Conservation (phyloP, 2,329 filamentous ascomycete genomes). For the Apiospora kogelbergensis region DNA sequence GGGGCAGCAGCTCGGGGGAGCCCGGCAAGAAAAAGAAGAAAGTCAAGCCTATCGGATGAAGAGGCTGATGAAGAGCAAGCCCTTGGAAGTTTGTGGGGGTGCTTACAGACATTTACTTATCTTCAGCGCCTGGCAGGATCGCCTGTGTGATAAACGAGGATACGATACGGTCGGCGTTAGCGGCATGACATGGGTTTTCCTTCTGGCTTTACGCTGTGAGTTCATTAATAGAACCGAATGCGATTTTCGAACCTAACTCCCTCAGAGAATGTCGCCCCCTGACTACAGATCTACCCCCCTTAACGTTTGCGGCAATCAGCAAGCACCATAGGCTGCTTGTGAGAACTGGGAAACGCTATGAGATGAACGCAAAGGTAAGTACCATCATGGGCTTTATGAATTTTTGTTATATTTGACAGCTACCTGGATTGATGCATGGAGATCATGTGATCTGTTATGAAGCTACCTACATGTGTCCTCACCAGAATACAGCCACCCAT, state of each 20-base stretch:
- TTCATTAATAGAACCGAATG: constrained; percentile 24
- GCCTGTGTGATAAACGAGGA: constrained; percentile 9
- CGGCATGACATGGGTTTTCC: not conserved
- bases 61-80: not conserved
- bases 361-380: not conserved
- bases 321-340: not conserved
- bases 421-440: not conserved
- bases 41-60: constrained; percentile 61
- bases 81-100: constrained; percentile 4
- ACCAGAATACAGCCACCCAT: not conserved
- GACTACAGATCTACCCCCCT: not conserved
- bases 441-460: not conserved
- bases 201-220: constrained; percentile 23
- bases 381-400: not conserved
- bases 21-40: constrained; percentile 68
- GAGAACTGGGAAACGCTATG: not conserved
- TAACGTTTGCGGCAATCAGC: not conserved
- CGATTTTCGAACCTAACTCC: constrained; percentile 34
- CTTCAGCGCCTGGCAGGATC: not conserved
- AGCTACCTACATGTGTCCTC: not conserved
- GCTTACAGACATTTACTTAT: constrained; percentile 9
- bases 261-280: constrained; percentile 23
- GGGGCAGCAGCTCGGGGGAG: constrained; percentile 43
- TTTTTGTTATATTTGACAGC: not conserved
- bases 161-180: constrained; percentile 8